Conservation (phyloP, 2,329 filamentous ascomycete species). For the Lachnellula arida region DNA sequence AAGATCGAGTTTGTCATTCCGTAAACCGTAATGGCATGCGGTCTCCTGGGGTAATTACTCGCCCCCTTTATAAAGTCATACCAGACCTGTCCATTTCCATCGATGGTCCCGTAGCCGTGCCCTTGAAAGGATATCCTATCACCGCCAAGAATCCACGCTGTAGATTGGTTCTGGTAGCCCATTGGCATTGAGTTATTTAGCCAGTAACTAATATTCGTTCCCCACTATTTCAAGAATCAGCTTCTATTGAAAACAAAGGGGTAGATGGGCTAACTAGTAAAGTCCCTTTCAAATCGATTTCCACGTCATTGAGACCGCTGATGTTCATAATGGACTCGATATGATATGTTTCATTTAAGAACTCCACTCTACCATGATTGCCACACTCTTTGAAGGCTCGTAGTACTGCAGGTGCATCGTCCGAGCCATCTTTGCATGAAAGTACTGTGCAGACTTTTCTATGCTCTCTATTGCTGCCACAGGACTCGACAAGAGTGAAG, state of each 20-base stretch:
- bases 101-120: constrained; percentile 46
- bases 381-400: constrained; percentile 39
- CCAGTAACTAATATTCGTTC: constrained; percentile 47
- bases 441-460: no score
- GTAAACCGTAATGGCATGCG: constrained; percentile 48
- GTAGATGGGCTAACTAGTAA: constrained; percentile 36
- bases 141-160: constrained; percentile 52
- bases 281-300: constrained; percentile 49
- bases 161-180: constrained; percentile 50
- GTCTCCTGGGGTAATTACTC: constrained; percentile 45
- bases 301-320: constrained; percentile 37
- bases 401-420: constrained; percentile 40
- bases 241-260: neutral
- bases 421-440: constrained; percentile 9
- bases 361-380: constrained; percentile 37
- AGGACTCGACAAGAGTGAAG: no score
- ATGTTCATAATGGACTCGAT: constrained; percentile 43
- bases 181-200: constrained; percentile 45
- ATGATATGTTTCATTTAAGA: constrained; percentile 40
- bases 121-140: constrained; percentile 46
- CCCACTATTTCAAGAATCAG: constrained; percentile 32
- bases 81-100: constrained; percentile 58
- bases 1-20: constrained; percentile 45
- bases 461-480: no score
- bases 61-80: constrained; percentile 45